Evolutionary conservation across 352 stramenopile genomes (phyloP), one percentile per base, ranked within the genome.

Genomic region (Pythium brachiatum): DNA sequence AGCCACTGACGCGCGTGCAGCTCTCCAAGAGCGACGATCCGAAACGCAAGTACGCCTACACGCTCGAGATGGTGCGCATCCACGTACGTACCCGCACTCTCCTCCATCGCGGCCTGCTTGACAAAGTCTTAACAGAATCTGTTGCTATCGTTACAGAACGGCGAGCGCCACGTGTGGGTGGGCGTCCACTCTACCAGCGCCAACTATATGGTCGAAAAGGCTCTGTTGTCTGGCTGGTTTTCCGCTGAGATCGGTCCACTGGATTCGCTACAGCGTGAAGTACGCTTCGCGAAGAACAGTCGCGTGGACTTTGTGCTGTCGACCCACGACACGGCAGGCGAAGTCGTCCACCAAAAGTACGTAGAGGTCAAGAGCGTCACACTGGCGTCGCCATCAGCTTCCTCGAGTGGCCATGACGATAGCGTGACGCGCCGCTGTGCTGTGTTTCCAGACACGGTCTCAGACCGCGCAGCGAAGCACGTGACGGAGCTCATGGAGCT

Each of bases 331-430:
- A 48, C 56, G 2, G 75, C 75, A 27, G 70, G 68, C 32, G 74
- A 55, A 15, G 44, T 80, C 26, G 25, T 56, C 18, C 76, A 81
- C 34, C 70, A 87, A 29, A 89, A 86, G 65, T 94, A 92, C 60
- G 76, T 92, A 23, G 86, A 94, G 69, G 86, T 94, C 29, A 94
- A 94, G 68, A 92, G 83, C 68, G 86, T 91, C 41, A 94, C 83
- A 48, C 70, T 94, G 9, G 75, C 77, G 29, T 21, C 73, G 36
- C 41, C 59, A 4, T 18, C 46, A 4, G 26, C 25, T 15, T 32
- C 39, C 2, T 16, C 50, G 60, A 15, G 7, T 27, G 8, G 8
- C 16, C 46, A 54, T 29, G 55, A 27, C 16, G 31, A 39, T 8
- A 69, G 68, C 13, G 21, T 38, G 39, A 20, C 20, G 8, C 32